A percentile compares a stretch with the other conserved stretches of the same genome.
phyloP scores from a whole-genome alignment of 768 basidiomycete genomes.

The Leucocoprinus birnbaumii region DNA sequence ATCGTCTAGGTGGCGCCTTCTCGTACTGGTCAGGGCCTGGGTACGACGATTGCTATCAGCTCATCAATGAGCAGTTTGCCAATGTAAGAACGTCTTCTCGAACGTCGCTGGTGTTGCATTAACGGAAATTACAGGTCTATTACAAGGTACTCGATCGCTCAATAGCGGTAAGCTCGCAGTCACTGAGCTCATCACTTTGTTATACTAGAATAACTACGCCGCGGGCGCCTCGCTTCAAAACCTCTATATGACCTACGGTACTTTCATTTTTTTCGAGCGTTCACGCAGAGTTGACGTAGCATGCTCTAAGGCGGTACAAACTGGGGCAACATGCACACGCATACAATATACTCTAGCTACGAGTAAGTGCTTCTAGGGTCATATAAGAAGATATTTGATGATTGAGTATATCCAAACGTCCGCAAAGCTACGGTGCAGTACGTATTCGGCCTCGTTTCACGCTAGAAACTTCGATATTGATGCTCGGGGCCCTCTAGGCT shows the following conservation, averaged over 20 bases:
- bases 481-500: conserved; percentile 23
- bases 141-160: background rate
- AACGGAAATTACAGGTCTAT: background rate
- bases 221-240: conserved; percentile 30
- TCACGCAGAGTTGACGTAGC: background rate
- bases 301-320: conserved; percentile 28
- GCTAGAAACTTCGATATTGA: conserved; percentile 15
- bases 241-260: conserved; percentile 36
- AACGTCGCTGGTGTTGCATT: background rate
- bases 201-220: conserved; percentile 31
- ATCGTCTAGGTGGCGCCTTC: conserved; percentile 27
- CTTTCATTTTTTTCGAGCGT: background rate
- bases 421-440: conserved; percentile 1
- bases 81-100: conserved; percentile 19
- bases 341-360: conserved; percentile 35
- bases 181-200: background rate
- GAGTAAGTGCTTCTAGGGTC: conserved; percentile 21
- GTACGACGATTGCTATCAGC: conserved; percentile 29
- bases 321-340: conserved; percentile 35
- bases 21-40: conserved; percentile 36
- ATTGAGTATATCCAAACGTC: background rate
- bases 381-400: background rate
- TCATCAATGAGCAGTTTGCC: conserved; percentile 36
- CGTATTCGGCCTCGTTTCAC: no score
- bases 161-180: no score